These are phyloP conservation scores for Casaregolazyma lundiana DNA, from an alignment of 1,139 yeast genomes.

Conservation along the genomic window DNA sequence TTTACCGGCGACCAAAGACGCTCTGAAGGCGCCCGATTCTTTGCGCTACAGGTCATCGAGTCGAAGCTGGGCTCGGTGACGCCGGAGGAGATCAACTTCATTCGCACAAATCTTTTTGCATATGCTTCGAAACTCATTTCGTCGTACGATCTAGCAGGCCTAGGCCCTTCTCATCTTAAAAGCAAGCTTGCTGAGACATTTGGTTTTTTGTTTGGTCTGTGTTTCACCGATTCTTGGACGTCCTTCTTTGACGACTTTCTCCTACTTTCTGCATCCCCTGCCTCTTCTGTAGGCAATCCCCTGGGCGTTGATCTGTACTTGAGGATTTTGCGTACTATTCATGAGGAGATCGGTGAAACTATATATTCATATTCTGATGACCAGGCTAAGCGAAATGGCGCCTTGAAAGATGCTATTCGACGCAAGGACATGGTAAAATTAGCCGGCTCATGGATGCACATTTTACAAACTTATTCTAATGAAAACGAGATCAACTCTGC, in stretches of 20 bases:
- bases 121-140: constrained; percentile 29
- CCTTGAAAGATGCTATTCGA: constrained; percentile 78
- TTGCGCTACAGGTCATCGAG: constrained; percentile 75
- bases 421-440: constrained; percentile 66
- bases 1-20: constrained; percentile 40
- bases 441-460: constrained; percentile 63
- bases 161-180: constrained; percentile 60
- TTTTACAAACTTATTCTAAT: constrained; percentile 41
- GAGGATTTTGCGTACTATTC: constrained; percentile 69
- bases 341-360: constrained; percentile 91
- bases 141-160: constrained; percentile 5
- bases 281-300: constrained; percentile 34
- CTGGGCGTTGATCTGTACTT: constrained; percentile 71
- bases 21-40: constrained; percentile 50
- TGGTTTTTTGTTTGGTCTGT: constrained; percentile 62
- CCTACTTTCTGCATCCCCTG: constrained; percentile 24
- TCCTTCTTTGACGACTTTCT: constrained; percentile 65
- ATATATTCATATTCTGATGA: constrained; percentile 62
- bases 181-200: constrained; percentile 77
- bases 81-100: constrained; percentile 43
- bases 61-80: constrained; percentile 52
- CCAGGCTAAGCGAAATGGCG: constrained; percentile 59
- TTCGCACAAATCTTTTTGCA: constrained; percentile 47
- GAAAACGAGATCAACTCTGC: constrained; percentile 7
- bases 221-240: constrained; percentile 62